Conservation (phyloP, 352 stramenopile species). For the Globisporangium barbulae region DNA sequence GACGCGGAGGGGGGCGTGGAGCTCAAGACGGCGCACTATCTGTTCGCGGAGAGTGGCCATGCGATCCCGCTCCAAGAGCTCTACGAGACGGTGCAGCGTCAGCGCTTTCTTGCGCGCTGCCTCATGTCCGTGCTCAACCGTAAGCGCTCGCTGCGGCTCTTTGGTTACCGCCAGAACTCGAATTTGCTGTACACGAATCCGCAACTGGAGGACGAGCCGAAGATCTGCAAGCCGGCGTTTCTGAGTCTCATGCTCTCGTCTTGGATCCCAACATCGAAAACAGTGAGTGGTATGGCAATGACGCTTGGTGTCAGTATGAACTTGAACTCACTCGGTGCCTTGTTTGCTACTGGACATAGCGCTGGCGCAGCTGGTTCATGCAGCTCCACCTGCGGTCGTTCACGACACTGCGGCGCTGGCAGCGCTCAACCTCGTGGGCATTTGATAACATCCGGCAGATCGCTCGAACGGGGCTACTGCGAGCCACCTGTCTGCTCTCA, state of each 20-base stretch:
- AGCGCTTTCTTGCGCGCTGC: conserved; percentile 39
- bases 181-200: conserved; percentile 32
- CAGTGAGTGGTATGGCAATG: conserved; percentile 22
- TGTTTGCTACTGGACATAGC: conserved; percentile 18
- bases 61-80: conserved; percentile 32
- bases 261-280: conserved; percentile 33
- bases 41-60: conserved; percentile 45
- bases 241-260: conserved; percentile 45
- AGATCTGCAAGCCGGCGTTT: conserved; percentile 43
- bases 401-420: conserved; percentile 26
- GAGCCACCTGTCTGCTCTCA: conserved; percentile 36
- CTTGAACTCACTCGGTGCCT: not conserved
- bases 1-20: conserved; percentile 29
- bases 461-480: conserved; percentile 41
- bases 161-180: conserved; percentile 64
- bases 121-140: conserved; percentile 34
- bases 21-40: conserved; percentile 39
- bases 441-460: conserved; percentile 35
- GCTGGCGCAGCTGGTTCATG: conserved; percentile 43
- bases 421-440: conserved; percentile 22
- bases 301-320: not conserved
- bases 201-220: conserved; percentile 32
- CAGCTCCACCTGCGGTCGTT: conserved; percentile 33
- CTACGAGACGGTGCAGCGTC: conserved; percentile 29
- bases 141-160: conserved; percentile 57